These are phyloP conservation scores for Coprinellus aureogranulatus DNA, from an alignment of 768 basidiomycete genomes.

Conservation along the genomic window DNA sequence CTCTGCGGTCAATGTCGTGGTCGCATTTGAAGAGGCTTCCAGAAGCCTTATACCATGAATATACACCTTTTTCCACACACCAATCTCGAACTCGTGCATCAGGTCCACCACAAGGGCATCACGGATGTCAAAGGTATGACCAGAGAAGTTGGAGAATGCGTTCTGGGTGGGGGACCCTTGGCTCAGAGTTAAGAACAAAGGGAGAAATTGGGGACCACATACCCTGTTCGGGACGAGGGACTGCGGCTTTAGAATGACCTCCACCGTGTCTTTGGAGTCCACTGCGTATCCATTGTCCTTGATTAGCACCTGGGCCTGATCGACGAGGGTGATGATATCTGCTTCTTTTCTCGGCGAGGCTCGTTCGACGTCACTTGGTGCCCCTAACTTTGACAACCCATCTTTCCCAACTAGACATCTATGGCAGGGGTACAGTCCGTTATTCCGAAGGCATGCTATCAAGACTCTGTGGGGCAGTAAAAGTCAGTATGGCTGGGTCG, in stretches of 20 bases:
- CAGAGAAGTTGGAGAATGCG: slow-evolving; percentile 21
- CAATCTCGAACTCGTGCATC: slow-evolving; percentile 34
- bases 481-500: background rate
- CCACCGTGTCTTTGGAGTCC: too few species aligned
- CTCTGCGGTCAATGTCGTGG: too few species aligned
- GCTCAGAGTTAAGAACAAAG: background rate
- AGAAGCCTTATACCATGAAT: slow-evolving; percentile 28
- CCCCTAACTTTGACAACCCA: slow-evolving; percentile 25
- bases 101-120: slow-evolving; percentile 24
- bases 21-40: background rate
- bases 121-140: slow-evolving; percentile 19
- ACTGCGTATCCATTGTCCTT: background rate
- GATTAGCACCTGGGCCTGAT: background rate
- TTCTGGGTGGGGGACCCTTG: slow-evolving; percentile 17
- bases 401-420: slow-evolving; percentile 23
- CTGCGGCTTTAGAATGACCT: background rate
- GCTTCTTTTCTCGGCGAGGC: slow-evolving; percentile 11
- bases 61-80: slow-evolving; percentile 29
- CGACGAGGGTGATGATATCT: background rate
- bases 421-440: slow-evolving; percentile 33
- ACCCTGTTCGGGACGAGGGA: slow-evolving; percentile 12
- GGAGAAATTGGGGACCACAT: background rate
- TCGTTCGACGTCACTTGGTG: slow-evolving; percentile 1
- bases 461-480: slow-evolving; percentile 18
- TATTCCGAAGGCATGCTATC: slow-evolving; percentile 25